Base-by-base conservation (phyloP, 208 protist species). In the Wallacemonas rigidus region DNA sequence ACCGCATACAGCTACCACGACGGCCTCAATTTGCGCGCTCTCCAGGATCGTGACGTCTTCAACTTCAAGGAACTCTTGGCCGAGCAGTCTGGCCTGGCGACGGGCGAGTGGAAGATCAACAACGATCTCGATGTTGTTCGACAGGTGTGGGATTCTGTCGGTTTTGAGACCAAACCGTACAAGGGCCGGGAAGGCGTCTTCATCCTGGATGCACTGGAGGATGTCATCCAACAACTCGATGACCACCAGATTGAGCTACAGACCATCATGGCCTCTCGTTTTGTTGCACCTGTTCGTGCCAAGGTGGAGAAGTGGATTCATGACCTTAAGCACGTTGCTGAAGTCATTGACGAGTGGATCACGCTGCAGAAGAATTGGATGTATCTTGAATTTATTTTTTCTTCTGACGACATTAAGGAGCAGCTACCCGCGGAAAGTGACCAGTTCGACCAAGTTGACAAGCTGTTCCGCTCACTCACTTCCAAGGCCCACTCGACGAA, bases 381-480 rank as follows among this genome's bases (percentile, higher is more conserved):
- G 86, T 99, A 99, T 80, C 84, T 99, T 12, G 97, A 99, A 79
- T 98, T 98, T 80, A 99, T 99, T 75, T 99, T 99, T 76, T 93
- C 89, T 11, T 98, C 95, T 15, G 93, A 98, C 61, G 98, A 99
- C 75, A 99, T 99, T 71, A 98, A 98, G 71, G 87, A 91, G 48
- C 95, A 98, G 74, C 87, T 98, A 47, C 94, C 92, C 1, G 87
- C 91, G 68, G 97, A 98, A 74, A 95, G 85, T 69, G 76, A 81
- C 26, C 88, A 95, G 73, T 98, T 98, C 73, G 86, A 86, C 67
- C 65, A 64, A 43, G 94, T 99, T 1, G 95, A 98, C 78, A 71
- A 88, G 15, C 75, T 97, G 9, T 99, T 96, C 79, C 87, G 88
- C 61, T 89, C 87, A 1, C 68, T 98, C 35, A 99, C 98, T 38